Evolutionary conservation across 306 rosid species (phyloP), one percentile per base, ranked within the genome.

Genomic region (Rubus parviflorus): DNA sequence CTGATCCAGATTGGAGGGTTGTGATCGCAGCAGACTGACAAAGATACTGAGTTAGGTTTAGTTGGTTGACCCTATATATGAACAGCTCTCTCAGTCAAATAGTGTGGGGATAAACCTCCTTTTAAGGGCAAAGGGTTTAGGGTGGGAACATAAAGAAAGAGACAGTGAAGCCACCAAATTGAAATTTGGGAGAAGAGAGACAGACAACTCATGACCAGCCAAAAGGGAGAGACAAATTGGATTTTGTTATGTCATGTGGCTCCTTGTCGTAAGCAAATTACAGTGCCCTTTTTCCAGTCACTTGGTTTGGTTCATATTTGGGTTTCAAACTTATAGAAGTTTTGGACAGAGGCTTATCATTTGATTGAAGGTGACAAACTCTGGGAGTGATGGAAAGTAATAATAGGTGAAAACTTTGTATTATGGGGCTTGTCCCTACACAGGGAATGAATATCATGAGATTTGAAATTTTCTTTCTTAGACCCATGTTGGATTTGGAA

Each of bases 1-100:
- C 87, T 86, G 96, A 87, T 84, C 54, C 75, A 2, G 45, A 70
- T 82, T 90, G 97, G 97, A 92, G 63, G 89, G 86, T 92, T 90
- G 84, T 83, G 95, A 90, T 92, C 88, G 67, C 80, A 83, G 62
- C 80, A 80, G 86, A 64, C 86, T 84, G 93, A 88, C 89, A 94
- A 15, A 87, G 96, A 90, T 89, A 89, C 92, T 85, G 68, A 81
- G 82, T 83, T 90, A 77, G 82, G 90, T 64, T 64, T 15, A 23
- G 10, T 14, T 30, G 20, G 70, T 84, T 88, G 87, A 89, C 90
- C 79, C 79, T 35, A 60, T 43, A 69, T 52, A 20, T 49, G 69
- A 64, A 81, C 48, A 43, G 71, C 22, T 56, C 57, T 30, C 48
- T 40, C 25, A 72, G 78, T 77, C 77, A 77, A 64, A 47, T 8